phyloP scores from a whole-genome alignment of 2,329 filamentous ascomycete species.

The Venturia nashicola region DNA sequence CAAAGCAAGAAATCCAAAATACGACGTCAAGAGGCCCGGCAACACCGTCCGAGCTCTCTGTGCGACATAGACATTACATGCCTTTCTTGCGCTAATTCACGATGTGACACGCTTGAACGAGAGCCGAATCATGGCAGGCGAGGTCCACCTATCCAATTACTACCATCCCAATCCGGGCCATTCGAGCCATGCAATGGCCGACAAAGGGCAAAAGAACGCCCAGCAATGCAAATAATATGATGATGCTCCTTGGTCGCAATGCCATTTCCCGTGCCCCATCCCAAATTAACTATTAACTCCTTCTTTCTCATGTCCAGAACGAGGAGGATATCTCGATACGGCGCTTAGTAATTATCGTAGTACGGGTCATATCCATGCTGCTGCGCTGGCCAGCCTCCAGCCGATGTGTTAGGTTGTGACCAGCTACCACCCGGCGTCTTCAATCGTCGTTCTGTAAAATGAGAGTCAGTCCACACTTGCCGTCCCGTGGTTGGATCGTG shows the following conservation, averaged over 20 bases:
- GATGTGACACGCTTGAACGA: neutral
- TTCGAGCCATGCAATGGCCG: neutral
- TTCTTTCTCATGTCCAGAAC: conserved; percentile 18
- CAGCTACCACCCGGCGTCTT: conserved; percentile 26
- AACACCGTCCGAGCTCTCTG: neutral
- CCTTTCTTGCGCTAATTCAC: neutral
- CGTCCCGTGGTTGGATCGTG: neutral
- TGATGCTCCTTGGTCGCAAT: neutral
- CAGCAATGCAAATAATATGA: neutral
- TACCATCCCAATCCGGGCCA: neutral
- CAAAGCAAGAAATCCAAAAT: neutral
- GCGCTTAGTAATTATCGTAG: conserved; percentile 20
- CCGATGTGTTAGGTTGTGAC: conserved; percentile 24
- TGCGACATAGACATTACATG: conserved; percentile 3
- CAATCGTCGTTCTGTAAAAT: conserved; percentile 28
- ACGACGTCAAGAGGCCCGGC: neutral
- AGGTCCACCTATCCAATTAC: neutral
- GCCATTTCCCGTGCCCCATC: neutral
- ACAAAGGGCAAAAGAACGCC: neutral
- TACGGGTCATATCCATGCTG: conserved; percentile 26
- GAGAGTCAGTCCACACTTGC: neutral
- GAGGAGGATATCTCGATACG: conserved; percentile 10
- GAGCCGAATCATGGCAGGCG: neutral
- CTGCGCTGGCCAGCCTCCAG: conserved; percentile 18
- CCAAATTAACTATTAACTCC: conserved; percentile 12